Conservation (phyloP, 495 filamentous ascomycete genomes). For the Penicillium fimorum region DNA sequence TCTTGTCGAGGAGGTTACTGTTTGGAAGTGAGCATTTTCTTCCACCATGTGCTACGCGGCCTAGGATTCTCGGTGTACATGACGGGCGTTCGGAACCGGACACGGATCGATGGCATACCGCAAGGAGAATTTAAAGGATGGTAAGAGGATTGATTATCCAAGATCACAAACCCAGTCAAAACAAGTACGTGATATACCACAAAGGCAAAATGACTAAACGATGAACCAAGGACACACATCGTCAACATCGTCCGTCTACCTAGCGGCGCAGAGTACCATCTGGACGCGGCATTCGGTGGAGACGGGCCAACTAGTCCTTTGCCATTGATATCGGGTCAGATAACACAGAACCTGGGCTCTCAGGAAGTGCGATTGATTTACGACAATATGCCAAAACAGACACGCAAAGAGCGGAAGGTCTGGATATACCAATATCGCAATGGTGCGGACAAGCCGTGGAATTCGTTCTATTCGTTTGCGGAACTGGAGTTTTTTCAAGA, state of each 20-base stretch:
- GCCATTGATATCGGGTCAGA: conserved; percentile 40
- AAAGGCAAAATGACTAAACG: neutral
- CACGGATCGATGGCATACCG: conserved; percentile 29
- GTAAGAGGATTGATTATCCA: conserved; percentile 22
- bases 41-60: conserved; percentile 59
- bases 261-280: conserved; percentile 46
- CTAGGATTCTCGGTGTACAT: conserved; percentile 60
- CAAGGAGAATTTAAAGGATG: conserved; percentile 42
- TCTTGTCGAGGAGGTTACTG: conserved; percentile 71
- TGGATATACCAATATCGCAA: conserved; percentile 67
- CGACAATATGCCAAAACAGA: conserved; percentile 47
- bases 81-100: conserved; percentile 45
- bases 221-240: conserved; percentile 58
- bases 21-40: conserved; percentile 71
- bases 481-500: conserved; percentile 59
- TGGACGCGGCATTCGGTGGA: conserved; percentile 73
- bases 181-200: neutral
- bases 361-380: conserved; percentile 51
- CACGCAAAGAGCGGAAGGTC: conserved; percentile 39
- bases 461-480: conserved; percentile 57
- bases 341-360: conserved; percentile 43
- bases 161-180: neutral
- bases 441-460: conserved; percentile 45
- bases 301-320: conserved; percentile 59
- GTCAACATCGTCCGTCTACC: conserved; percentile 63